Conservation (phyloP, 2,329 filamentous ascomycete species). For the Fusarium dimerum region DNA sequence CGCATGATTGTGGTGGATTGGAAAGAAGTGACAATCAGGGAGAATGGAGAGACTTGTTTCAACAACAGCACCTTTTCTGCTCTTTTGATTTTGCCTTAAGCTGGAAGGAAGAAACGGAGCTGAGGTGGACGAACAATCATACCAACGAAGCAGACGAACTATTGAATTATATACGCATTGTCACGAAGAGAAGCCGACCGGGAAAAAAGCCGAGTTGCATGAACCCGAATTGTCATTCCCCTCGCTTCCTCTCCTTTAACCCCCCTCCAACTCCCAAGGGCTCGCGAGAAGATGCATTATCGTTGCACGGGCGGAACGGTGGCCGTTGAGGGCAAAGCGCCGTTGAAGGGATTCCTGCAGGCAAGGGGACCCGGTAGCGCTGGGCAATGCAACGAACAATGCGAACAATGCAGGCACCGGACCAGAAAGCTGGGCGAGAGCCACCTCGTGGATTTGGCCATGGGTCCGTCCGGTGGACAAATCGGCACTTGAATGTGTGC, state of each 20-base stretch:
- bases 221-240: too few species aligned
- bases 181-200: background rate
- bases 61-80: background rate
- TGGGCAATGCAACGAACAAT: background rate
- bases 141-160: background rate
- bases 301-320: background rate
- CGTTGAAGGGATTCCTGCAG: background rate
- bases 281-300: background rate
- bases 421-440: background rate
- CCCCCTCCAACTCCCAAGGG: background rate
- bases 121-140: background rate
- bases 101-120: background rate
- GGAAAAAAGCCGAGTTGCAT: too few species aligned
- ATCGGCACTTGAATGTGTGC: too few species aligned
- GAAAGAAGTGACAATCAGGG: background rate
- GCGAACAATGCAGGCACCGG: background rate
- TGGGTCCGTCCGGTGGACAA: too few species aligned
- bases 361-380: background rate
- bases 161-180: background rate
- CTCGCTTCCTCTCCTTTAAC: too few species aligned
- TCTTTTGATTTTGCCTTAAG: background rate
- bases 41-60: constrained; percentile 11
- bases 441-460: too few species aligned
- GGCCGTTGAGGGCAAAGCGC: background rate
- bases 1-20: constrained; percentile 19